Evolutionary conservation across 2,329 filamentous ascomycete genomes (phyloP).

Genomic region (Pseudocercospora fijiensis): DNA sequence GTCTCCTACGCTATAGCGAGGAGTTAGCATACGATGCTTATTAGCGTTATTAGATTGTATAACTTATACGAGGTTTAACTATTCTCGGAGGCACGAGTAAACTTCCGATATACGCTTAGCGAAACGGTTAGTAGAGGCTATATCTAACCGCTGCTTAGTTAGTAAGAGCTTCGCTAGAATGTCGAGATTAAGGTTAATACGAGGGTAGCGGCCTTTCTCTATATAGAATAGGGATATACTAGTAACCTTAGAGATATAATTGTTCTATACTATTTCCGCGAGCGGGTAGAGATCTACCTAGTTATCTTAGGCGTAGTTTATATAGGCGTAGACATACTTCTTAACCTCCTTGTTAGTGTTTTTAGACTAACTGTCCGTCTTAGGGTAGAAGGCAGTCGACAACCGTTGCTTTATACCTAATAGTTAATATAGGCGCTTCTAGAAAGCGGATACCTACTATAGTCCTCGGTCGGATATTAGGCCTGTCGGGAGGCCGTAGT

Average conservation of each 20-base stretch:
- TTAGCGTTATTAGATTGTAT: background rate
- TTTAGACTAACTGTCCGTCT: background rate
- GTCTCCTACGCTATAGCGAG: background rate
- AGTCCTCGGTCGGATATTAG: too few species aligned
- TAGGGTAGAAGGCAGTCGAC: background rate
- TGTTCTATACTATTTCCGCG: too few species aligned
- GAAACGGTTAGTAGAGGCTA: background rate
- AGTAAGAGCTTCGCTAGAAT: background rate
- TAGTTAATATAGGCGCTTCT: constrained; percentile 1
- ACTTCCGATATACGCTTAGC: too few species aligned
- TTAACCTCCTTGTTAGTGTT: constrained; percentile 2
- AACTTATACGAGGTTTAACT: background rate
- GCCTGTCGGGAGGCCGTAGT: too few species aligned
- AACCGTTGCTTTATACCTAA: background rate
- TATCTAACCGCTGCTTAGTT: background rate
- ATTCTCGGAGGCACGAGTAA: too few species aligned
- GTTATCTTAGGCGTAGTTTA: background rate
- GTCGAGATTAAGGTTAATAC: background rate
- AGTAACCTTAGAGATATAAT: too few species aligned
- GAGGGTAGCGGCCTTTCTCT: background rate
- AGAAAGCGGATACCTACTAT: constrained; percentile 1
- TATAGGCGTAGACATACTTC: background rate
- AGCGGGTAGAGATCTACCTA: too few species aligned
- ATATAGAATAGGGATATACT: too few species aligned
- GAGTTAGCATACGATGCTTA: background rate